Conservation (phyloP, 352 stramenopile genomes). For the Saprolegnia diclina region DNA sequence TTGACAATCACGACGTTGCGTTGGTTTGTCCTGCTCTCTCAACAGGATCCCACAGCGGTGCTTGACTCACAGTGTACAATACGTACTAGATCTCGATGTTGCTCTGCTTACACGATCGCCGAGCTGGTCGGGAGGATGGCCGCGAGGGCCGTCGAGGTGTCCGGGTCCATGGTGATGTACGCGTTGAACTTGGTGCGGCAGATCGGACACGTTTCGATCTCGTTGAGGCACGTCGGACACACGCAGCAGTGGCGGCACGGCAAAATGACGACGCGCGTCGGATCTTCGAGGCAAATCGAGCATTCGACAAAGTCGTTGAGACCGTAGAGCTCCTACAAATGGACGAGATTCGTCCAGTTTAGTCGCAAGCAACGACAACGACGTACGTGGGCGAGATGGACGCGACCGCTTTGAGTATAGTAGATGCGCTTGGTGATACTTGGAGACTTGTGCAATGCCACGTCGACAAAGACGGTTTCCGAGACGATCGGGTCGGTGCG, state of each 20-base stretch:
- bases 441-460: not conserved
- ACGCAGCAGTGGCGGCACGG: slow-evolving; percentile 66
- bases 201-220: slow-evolving; percentile 71
- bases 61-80: no score
- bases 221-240: slow-evolving; percentile 50
- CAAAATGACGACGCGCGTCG: slow-evolving; percentile 40
- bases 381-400: slow-evolving; percentile 5
- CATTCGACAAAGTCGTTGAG: slow-evolving; percentile 41
- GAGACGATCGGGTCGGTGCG: not conserved
- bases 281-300: slow-evolving; percentile 56
- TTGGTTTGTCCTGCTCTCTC: no score
- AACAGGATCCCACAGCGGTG: no score
- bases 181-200: slow-evolving; percentile 53
- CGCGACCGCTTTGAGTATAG: not conserved
- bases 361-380: not conserved
- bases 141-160: not conserved
- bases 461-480: not conserved
- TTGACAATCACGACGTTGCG: no score
- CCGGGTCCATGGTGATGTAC: slow-evolving; percentile 31
- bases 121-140: not conserved
- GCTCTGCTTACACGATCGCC: not conserved
- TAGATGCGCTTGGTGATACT: not conserved
- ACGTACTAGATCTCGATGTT: no score
- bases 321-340: slow-evolving; percentile 51
- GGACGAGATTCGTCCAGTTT: no score